phyloP scores from a whole-genome alignment of 768 basidiomycete species.

The Suillus occidentalis region DNA sequence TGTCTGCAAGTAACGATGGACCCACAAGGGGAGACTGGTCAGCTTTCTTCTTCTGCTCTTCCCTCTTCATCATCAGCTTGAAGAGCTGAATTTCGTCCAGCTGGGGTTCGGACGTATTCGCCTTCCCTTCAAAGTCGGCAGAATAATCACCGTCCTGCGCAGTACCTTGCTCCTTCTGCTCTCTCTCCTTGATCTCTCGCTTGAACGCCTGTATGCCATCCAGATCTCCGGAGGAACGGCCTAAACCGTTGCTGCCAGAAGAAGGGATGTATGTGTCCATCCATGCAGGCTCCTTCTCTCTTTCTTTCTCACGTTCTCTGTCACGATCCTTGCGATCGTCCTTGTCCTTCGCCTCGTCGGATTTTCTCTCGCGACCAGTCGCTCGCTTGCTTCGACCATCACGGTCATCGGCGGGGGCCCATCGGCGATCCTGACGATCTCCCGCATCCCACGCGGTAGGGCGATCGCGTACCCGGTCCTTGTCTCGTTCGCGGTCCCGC shows the following conservation, averaged over 20 bases:
- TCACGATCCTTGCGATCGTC: constrained; percentile 53
- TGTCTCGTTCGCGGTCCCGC: constrained; percentile 29
- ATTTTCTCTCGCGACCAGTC: constrained; percentile 58
- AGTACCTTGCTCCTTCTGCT: constrained; percentile 45
- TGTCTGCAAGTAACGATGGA: neutral
- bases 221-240: constrained; percentile 60
- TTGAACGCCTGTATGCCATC: constrained; percentile 89
- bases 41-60: constrained; percentile 51
- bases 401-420: constrained; percentile 66
- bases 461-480: constrained; percentile 44
- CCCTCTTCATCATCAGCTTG: constrained; percentile 80
- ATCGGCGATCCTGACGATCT: constrained; percentile 50
- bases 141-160: constrained; percentile 15
- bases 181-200: constrained; percentile 78
- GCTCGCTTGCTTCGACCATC: constrained; percentile 62
- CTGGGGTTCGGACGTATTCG: constrained; percentile 35
- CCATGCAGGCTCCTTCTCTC: constrained; percentile 89
- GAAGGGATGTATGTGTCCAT: constrained; percentile 85
- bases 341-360: constrained; percentile 43
- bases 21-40: constrained; percentile 19
- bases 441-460: constrained; percentile 47
- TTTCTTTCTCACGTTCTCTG: constrained; percentile 49
- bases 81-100: constrained; percentile 85
- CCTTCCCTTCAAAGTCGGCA: constrained; percentile 20
- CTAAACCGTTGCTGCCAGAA: constrained; percentile 55